A percentile compares a stretch with the other conserved stretches of the same genome.
phyloP scores from a whole-genome alignment of 2,329 filamentous ascomycete genomes.

The Aureobasidium sp. region DNA sequence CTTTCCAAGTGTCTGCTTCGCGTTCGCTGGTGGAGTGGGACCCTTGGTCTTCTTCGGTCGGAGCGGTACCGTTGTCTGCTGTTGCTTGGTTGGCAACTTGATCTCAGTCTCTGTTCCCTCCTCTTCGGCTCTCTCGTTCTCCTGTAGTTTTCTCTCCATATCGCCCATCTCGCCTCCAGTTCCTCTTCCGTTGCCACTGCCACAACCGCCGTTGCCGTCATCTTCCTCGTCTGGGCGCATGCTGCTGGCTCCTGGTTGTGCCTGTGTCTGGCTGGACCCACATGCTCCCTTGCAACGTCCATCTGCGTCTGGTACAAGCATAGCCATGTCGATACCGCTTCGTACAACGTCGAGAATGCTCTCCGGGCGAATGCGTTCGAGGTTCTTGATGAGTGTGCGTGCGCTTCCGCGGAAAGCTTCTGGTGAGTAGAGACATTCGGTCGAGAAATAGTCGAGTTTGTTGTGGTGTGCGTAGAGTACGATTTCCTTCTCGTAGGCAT shows the following conservation, averaged over 20 bases:
- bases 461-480: constrained; percentile 96
- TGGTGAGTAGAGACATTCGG: constrained; percentile 96
- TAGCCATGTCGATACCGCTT: constrained; percentile 94
- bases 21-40: constrained; percentile 21
- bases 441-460: constrained; percentile 95
- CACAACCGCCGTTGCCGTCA: constrained; percentile 64
- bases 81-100: constrained; percentile 19
- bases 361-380: constrained; percentile 87
- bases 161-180: constrained; percentile 70
- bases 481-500: constrained; percentile 98
- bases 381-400: constrained; percentile 83
- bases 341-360: constrained; percentile 91
- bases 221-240: constrained; percentile 38
- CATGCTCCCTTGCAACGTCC: constrained; percentile 42
- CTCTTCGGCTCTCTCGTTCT: constrained; percentile 52
- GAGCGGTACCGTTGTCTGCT: constrained; percentile 18
- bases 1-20: constrained; percentile 65
- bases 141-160: constrained; percentile 65
- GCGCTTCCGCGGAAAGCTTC: constrained; percentile 94
- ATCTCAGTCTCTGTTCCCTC: constrained; percentile 58
- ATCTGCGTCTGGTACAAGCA: constrained; percentile 58
- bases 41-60: constrained; percentile 26
- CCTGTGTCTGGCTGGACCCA: constrained; percentile 22
- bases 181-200: constrained; percentile 57
- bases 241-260: constrained; percentile 19